phyloP scores from a whole-genome alignment of 169 alveolate genomes.

The Plasmodium reichenowi region DNA sequence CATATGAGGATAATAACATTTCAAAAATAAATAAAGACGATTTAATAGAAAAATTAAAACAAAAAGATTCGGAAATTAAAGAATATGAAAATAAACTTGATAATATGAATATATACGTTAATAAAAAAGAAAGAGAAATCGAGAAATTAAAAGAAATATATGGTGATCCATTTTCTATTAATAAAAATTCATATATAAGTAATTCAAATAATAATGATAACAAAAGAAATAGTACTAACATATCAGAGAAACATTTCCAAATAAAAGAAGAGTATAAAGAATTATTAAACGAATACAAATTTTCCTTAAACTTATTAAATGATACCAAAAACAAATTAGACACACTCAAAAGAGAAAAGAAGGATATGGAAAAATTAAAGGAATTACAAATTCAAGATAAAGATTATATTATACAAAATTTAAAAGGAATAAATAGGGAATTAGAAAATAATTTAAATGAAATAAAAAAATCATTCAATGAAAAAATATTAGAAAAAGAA shows the following conservation, averaged over 20 bases:
- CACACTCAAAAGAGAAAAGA: slow-evolving; percentile 26
- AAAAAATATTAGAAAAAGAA: slow-evolving; percentile 36
- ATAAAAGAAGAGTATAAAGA: slow-evolving; percentile 28
- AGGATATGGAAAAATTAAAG: slow-evolving; percentile 50
- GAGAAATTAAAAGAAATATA: slow-evolving; percentile 25
- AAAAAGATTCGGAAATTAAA: slow-evolving; percentile 52
- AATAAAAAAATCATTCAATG: slow-evolving; percentile 19
- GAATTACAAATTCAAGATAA: slow-evolving; percentile 50
- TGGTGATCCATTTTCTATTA: slow-evolving; percentile 23
- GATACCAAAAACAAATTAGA: slow-evolving; percentile 42
- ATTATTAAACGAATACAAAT: slow-evolving; percentile 42
- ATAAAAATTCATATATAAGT: slow-evolving; percentile 8
- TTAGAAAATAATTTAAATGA: slow-evolving; percentile 40
- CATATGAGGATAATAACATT: not conserved
- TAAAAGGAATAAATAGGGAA: slow-evolving; percentile 50
- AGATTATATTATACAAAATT: slow-evolving; percentile 62
- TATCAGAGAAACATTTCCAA: slow-evolving; percentile 22
- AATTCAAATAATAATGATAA: not conserved
- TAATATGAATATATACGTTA: slow-evolving; percentile 19
- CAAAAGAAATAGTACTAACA: not conserved
- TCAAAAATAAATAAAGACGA: not conserved
- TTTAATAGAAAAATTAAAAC: slow-evolving; percentile 8
- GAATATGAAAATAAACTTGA: slow-evolving; percentile 23
- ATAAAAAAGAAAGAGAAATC: slow-evolving; percentile 54
- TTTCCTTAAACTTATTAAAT: slow-evolving; percentile 33